Evolutionary conservation across 129 eudicot species (phyloP).

Genomic region (Kitagawia praeruptora): DNA sequence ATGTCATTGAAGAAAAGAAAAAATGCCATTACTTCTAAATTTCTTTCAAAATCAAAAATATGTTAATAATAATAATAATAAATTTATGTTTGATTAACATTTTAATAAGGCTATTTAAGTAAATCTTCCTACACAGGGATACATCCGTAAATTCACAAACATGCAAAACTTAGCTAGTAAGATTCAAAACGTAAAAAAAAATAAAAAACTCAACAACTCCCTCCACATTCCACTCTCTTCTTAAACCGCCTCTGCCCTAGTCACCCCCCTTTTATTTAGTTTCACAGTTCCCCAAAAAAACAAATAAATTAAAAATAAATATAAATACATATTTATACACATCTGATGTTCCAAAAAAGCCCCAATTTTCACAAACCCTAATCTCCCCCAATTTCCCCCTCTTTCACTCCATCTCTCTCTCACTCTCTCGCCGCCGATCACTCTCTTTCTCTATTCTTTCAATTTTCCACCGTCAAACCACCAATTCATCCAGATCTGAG

Average conservation of each 20-base stretch:
- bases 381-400: not conserved
- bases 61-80: too few species aligned
- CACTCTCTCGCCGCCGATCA: not conserved
- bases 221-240: constrained; percentile 1
- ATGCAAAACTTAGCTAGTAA: not conserved
- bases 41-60: too few species aligned
- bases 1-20: too few species aligned
- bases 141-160: not conserved
- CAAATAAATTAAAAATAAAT: not conserved
- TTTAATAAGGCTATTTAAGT: not conserved
- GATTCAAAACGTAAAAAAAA: not conserved
- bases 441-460: not conserved
- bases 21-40: too few species aligned
- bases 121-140: accelerated
- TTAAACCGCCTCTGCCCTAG: not conserved
- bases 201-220: constrained; percentile 3
- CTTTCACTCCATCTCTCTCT: not conserved
- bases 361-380: constrained; percentile 6
- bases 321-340: not conserved
- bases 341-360: constrained; percentile 14
- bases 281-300: not conserved
- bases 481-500: not conserved
- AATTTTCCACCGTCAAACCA: not conserved
- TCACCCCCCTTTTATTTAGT: not conserved
- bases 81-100: too few species aligned